These are phyloP conservation scores for Trichophyton mentagrophytes DNA, from an alignment of 2,329 filamentous ascomycete genomes.

Conservation along the genomic window DNA sequence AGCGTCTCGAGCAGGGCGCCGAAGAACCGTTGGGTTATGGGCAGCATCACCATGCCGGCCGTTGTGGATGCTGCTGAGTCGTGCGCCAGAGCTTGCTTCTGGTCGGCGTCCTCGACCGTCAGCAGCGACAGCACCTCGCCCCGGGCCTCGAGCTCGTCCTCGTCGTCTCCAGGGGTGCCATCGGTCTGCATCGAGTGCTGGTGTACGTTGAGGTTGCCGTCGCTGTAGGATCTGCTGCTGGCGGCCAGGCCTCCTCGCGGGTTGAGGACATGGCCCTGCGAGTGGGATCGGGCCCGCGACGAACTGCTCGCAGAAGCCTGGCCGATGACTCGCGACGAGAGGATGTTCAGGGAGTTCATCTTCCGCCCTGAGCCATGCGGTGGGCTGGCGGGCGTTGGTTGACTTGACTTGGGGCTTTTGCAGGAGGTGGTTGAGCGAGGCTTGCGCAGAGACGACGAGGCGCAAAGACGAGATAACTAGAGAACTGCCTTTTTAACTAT, in stretches of 20 bases:
- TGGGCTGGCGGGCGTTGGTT: background rate
- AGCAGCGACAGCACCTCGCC: slow-evolving; percentile 31
- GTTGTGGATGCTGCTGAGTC: slow-evolving; percentile 38
- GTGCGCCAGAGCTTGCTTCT: slow-evolving; percentile 38
- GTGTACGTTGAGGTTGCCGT: slow-evolving; percentile 23
- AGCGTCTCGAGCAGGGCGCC: slow-evolving; percentile 62
- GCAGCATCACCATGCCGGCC: slow-evolving; percentile 19
- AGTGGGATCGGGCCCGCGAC: slow-evolving; percentile 42
- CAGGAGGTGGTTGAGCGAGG: background rate
- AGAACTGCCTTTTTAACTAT: too few relatives aligned
- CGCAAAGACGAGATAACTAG: too few relatives aligned
- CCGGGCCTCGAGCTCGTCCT: slow-evolving; percentile 22
- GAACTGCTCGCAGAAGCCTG: slow-evolving; percentile 37
- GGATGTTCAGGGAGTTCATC: slow-evolving; percentile 96
- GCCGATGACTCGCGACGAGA: slow-evolving; percentile 68
- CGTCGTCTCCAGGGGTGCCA: slow-evolving; percentile 9
- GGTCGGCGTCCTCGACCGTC: slow-evolving; percentile 43
- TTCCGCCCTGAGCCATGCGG: slow-evolving; percentile 41
- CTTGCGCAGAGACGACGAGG: too few relatives aligned
- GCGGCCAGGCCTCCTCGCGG: slow-evolving; percentile 25
- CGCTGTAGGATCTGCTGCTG: slow-evolving; percentile 32
- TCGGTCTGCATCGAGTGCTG: slow-evolving; percentile 19
- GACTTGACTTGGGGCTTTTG: background rate
- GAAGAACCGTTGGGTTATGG: slow-evolving; percentile 56
- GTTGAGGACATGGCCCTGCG: slow-evolving; percentile 34